Evolutionary conservation across 129 eudicot genomes (phyloP), one percentile per base, ranked within the genome.

Genomic region (Erigeron canadensis): DNA sequence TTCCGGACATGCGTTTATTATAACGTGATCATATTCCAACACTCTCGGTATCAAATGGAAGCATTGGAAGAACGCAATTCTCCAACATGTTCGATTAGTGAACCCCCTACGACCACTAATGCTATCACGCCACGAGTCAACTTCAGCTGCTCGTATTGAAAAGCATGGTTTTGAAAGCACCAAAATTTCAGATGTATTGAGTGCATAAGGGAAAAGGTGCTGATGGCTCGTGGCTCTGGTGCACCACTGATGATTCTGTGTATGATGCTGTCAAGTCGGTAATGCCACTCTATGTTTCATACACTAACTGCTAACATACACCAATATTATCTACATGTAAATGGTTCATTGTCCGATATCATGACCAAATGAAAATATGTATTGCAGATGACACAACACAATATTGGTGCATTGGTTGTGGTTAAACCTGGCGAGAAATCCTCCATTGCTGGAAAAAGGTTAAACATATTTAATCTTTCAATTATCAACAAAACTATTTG

Each of bases 151-250:
- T 47, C 87, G 85, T 19, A 90, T 95, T 2, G 99, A 95, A 78
- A 97, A 95, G 71, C 96, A 88, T 40, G 99, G 99, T 41, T 90
- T 95, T 55, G 99, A 95, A 61, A 95, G 97, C 85, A 90, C 99
- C 80, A 95, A 83, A 0, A 95, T 95, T 69, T 81, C 97, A 3
- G 99, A 95, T 77, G 75, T 95, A 45, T 72, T 90, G 79, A 83
- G 79, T 48, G 86, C 73, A 64, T 8, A 95, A 95, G 71, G 99
- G 99, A 28, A 88, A 95, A 82, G 73, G 85, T 48, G 97, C 97
- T 5, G 99, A 95, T 80, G 99, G 99, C 11, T 95, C 99, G 44
- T 95, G 99, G 99, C 99, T 95, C 51, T 95, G 99, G 99, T 95
- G 99, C 82, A 90, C 96, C 48, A 95, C 96, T 1, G 97, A 95